Evolutionary conservation across 1,139 yeast species (phyloP), one percentile per base, ranked within the genome.

Genomic region (Schwanniomyces etchellsii): DNA sequence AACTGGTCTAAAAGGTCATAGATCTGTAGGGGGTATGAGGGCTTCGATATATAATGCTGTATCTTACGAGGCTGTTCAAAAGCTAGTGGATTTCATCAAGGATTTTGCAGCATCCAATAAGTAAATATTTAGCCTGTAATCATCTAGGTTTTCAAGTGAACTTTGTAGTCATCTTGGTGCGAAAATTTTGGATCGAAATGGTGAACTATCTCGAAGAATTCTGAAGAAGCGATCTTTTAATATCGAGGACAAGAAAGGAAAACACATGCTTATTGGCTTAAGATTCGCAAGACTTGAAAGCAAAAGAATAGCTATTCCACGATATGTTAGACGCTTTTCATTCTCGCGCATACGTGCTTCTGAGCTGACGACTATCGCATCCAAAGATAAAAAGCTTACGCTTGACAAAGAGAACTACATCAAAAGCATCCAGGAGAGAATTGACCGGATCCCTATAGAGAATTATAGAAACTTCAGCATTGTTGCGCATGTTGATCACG

Each of bases 401-500:
- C 50, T 51, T 34, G 57, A 61, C 35, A 52, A 52, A 37, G 72
- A 65, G 31, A 49, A 49, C 25, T 52, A 52, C 33, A 42, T 55
- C 21, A 60, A 56, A 40, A 41, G 42, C 10, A 44, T 65, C 29
- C 65, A 64, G 38, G 79, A 77, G 26, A 60, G 93, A 38, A 77
- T 88, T 37, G 64, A 73, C 20, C 65, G 65, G 27, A 86, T 89
- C 27, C 97, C 97, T 4, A 70, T 83, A 18, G 81, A 79, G 35
- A 76, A 86, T 43, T 89, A 82, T 52, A 59, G 98, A 38, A 89
- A 88, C 55, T 89, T 91, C 56, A 84, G 95, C 38, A 89, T 91
- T 35, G 96, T 88, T 22, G 97, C 98, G 2, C 98, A 91, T 62
- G 93, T 91, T 23, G 98, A 91, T 53, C 98, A 91, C 55, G 98